phyloP scores from a whole-genome alignment of 2,329 filamentous ascomycete species.

The Aspergillus pseudotamarii region DNA sequence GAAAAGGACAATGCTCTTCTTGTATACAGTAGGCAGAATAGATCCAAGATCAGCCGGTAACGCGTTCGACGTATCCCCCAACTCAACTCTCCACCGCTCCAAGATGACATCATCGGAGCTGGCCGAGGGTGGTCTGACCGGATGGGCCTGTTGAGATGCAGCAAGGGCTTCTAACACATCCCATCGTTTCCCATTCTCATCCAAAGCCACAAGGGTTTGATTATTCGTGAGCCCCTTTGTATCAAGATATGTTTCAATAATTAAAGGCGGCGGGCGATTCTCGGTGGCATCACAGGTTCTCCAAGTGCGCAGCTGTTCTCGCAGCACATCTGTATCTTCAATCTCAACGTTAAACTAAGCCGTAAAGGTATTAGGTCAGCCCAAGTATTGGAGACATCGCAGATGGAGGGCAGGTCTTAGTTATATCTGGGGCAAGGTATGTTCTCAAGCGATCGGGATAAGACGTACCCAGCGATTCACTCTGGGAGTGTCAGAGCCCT shows the following conservation, averaged over 20 bases:
- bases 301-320: slow-evolving; percentile 80
- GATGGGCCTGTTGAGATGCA: slow-evolving; percentile 54
- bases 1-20: slow-evolving; percentile 94
- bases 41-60: slow-evolving; percentile 58
- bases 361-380: not conserved
- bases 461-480: slow-evolving; percentile 82
- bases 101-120: slow-evolving; percentile 73
- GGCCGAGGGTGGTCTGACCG: slow-evolving; percentile 49
- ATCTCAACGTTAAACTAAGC: slow-evolving; percentile 89
- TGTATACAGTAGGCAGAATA: slow-evolving; percentile 85
- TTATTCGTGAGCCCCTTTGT: slow-evolving; percentile 76
- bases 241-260: slow-evolving; percentile 90
- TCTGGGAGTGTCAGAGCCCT: slow-evolving; percentile 62
- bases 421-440: not conserved
- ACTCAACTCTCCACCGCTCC: slow-evolving; percentile 86
- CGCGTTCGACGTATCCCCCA: slow-evolving; percentile 65
- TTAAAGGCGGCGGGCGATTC: slow-evolving; percentile 76
- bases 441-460: not conserved
- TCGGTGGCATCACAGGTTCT: slow-evolving; percentile 76
- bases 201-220: slow-evolving; percentile 83
- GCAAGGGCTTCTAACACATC: slow-evolving; percentile 85
- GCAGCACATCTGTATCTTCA: slow-evolving; percentile 86
- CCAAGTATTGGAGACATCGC: not conserved
- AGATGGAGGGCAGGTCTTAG: not conserved
- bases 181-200: slow-evolving; percentile 89